A percentile compares a stretch with the other conserved stretches of the same genome.
Conservation (phyloP, 2,329 filamentous ascomycete species). For the Mycogone perniciosa region DNA sequence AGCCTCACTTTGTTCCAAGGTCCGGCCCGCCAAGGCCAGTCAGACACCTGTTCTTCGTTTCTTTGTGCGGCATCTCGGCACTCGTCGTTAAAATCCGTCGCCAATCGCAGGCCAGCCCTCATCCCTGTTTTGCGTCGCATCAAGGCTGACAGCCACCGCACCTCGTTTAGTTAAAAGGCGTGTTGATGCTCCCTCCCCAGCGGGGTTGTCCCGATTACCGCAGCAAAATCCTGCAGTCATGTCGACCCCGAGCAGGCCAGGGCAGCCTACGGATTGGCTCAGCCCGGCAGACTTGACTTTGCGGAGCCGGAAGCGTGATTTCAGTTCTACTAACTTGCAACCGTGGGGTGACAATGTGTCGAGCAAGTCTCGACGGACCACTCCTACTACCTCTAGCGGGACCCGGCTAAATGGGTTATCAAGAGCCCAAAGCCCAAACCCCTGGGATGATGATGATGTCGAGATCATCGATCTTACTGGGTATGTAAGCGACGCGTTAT, state of each 20-base stretch:
- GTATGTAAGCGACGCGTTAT: constrained; percentile 18
- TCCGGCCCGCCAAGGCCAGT: too few species aligned
- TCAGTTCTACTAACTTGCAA: constrained; percentile 16
- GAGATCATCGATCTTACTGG: constrained; percentile 39
- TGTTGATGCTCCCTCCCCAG: background rate
- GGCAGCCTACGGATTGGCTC: constrained; percentile 4
- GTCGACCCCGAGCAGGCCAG: constrained; percentile 15
- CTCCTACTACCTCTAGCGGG: constrained; percentile 14
- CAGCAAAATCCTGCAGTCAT: constrained; percentile 14
- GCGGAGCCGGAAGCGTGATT: constrained; percentile 26
- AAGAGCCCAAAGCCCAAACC: background rate
- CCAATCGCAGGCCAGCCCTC: too few species aligned
- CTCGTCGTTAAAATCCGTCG: too few species aligned
- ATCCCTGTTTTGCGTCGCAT: background rate
- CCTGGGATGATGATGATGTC: constrained; percentile 10
- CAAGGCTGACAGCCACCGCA: background rate
- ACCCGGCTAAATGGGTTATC: background rate
- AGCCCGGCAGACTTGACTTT: constrained; percentile 17
- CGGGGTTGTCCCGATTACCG: background rate
- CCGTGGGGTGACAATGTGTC: constrained; percentile 4
- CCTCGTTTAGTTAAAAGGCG: background rate
- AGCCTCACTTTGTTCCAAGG: too few species aligned
- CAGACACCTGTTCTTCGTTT: too few species aligned
- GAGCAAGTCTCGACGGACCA: constrained; percentile 31
- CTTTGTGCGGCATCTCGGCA: too few species aligned